Evolutionary conservation across 2,329 filamentous ascomycete species (phyloP).

Genomic region (Endothia cerciana): DNA sequence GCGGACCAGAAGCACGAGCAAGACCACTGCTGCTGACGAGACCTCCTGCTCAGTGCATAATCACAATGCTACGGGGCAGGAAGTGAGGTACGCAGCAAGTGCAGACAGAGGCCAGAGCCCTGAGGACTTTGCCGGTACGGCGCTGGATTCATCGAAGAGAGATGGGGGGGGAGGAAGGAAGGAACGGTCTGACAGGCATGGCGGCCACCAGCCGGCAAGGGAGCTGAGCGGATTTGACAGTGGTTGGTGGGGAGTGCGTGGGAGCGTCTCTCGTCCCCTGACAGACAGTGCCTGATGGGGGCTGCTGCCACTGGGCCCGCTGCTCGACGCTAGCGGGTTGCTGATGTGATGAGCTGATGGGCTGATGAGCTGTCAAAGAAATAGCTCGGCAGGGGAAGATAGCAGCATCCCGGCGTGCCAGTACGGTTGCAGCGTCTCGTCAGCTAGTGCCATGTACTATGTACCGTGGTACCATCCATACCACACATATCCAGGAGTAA

Average conservation of each 20-base stretch:
- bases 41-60: slow-evolving; percentile 6
- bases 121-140: neutral
- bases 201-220: too few species aligned
- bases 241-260: neutral
- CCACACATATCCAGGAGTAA: neutral
- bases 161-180: neutral
- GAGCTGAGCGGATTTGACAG: too few species aligned
- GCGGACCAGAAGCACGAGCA: neutral
- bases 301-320: neutral
- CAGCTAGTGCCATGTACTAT: neutral
- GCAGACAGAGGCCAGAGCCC: neutral
- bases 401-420: neutral
- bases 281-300: neutral
- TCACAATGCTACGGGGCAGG: neutral
- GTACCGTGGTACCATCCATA: neutral
- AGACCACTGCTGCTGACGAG: slow-evolving; percentile 1
- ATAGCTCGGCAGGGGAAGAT: too few species aligned
- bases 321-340: neutral
- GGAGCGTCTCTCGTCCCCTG: neutral
- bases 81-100: neutral
- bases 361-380: neutral
- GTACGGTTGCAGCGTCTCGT: neutral
- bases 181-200: neutral
- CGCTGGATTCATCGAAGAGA: too few species aligned
- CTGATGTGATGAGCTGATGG: slow-evolving; percentile 9